Conservation (phyloP, 495 filamentous ascomycete genomes). For the Podospora australis region DNA sequence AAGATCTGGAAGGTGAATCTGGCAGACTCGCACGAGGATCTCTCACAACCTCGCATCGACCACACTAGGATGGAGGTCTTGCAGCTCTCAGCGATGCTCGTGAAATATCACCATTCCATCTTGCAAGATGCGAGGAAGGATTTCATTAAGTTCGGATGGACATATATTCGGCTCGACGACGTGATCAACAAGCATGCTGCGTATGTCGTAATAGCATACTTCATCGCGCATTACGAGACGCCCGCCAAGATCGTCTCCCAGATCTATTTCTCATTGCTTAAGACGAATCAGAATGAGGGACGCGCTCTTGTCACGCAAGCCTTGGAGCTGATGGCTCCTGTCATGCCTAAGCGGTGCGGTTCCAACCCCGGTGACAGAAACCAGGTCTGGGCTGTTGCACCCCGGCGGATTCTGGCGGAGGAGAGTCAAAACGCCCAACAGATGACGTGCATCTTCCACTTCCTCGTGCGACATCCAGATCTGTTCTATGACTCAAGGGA, state of each 20-base stretch:
- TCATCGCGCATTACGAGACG: conserved; percentile 95
- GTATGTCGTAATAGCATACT: conserved; percentile 94
- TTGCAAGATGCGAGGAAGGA: conserved; percentile 91
- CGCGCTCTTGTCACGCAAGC: conserved; percentile 87
- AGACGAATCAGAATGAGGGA: conserved; percentile 92
- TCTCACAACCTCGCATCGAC: conserved; percentile 79
- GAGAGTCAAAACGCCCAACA: conserved; percentile 96
- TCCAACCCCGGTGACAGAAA: conserved; percentile 41
- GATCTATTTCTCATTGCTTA: conserved; percentile 83
- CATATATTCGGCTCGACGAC: conserved; percentile 93
- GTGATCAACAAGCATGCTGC: conserved; percentile 99
- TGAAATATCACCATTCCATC: conserved; percentile 84
- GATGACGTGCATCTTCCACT: conserved; percentile 94
- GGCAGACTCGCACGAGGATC: conserved; percentile 77
- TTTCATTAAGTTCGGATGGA: conserved; percentile 98
- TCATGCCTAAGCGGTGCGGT: conserved; percentile 70
- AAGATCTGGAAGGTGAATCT: conserved; percentile 91
- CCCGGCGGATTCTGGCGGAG: conserved; percentile 84
- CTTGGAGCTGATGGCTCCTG: conserved; percentile 87
- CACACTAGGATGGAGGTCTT: conserved; percentile 94
- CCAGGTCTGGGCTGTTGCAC: conserved; percentile 79
- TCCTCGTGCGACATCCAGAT: conserved; percentile 84
- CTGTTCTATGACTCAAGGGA: conserved; percentile 94
- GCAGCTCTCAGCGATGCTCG: conserved; percentile 85
- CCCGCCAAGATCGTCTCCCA: conserved; percentile 92